Percentiles rank a stretch among this genome's conserved stretches.
These are phyloP conservation scores for Zoysia pacifica DNA, from an alignment of 176 grass and related monocot species.

Conservation along the genomic window DNA sequence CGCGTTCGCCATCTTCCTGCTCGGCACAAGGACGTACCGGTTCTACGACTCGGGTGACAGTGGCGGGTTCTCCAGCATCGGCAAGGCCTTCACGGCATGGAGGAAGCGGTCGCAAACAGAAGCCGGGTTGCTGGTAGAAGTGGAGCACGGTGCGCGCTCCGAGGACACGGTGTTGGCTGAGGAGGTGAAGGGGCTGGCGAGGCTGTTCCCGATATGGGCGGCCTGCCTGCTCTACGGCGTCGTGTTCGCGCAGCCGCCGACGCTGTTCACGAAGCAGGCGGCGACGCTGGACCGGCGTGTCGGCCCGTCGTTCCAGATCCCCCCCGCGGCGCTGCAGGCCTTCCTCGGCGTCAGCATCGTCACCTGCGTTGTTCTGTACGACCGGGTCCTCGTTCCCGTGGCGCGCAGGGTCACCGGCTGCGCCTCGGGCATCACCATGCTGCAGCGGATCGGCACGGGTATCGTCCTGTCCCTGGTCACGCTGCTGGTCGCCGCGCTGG, in stretches of 20 bases:
- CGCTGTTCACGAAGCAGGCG: slow-evolving; percentile 62
- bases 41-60: slow-evolving; percentile 3
- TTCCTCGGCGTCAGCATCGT: slow-evolving; percentile 38
- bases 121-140: background rate
- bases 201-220: slow-evolving; percentile 50
- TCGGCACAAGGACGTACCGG: slow-evolving; percentile 55
- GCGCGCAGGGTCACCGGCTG: slow-evolving; percentile 16
- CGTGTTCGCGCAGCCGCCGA: slow-evolving; percentile 39
- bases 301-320: slow-evolving; percentile 28
- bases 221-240: slow-evolving; percentile 45
- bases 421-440: slow-evolving; percentile 50
- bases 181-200: slow-evolving; percentile 26
- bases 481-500: slow-evolving; percentile 38
- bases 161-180: background rate
- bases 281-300: slow-evolving; percentile 44
- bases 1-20: slow-evolving; percentile 48
- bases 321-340: slow-evolving; percentile 49
- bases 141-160: background rate
- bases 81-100: background rate
- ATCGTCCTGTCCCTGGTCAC: slow-evolving; percentile 26
- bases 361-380: slow-evolving; percentile 44
- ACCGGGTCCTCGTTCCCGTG: slow-evolving; percentile 50
- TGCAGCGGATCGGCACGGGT: slow-evolving; percentile 60
- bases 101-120: background rate
- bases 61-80: background rate